Percentiles rank a stretch among this genome's conserved stretches.
These are phyloP conservation scores for Candida morakotiae DNA, from an alignment of 805 yeast species.

Conservation along the genomic window DNA sequence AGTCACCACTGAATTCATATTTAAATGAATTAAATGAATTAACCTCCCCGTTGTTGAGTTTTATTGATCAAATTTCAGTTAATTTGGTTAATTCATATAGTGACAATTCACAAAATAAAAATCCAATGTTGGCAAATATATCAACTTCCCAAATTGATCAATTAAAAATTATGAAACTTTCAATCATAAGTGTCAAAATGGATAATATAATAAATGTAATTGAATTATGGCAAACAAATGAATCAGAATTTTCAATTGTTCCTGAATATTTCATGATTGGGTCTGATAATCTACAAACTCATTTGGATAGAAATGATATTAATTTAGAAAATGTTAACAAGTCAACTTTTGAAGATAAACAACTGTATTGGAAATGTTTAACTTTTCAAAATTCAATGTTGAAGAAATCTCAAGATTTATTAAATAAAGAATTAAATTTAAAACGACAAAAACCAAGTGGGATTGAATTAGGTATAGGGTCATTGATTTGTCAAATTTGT, in stretches of 20 bases:
- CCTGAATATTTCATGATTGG: slow-evolving; percentile 39
- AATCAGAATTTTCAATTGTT: slow-evolving; percentile 17
- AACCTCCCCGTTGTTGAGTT: slow-evolving; percentile 17
- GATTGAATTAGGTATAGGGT: slow-evolving; percentile 23
- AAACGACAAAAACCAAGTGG: slow-evolving; percentile 13
- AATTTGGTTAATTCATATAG: slow-evolving; percentile 17
- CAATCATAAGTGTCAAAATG: slow-evolving; percentile 22
- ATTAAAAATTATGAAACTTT: slow-evolving; percentile 24
- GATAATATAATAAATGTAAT: slow-evolving; percentile 21
- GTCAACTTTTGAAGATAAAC: slow-evolving; percentile 9
- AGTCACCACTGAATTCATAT: slow-evolving; percentile 8
- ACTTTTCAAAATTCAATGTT: slow-evolving; percentile 32
- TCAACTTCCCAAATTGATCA: slow-evolving; percentile 25
- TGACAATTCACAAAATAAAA: slow-evolving; percentile 10
- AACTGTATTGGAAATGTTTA: slow-evolving; percentile 36
- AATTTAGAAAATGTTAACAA: slow-evolving; percentile 2
- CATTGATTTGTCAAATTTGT: slow-evolving; percentile 32
- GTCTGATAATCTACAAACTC: slow-evolving; percentile 40
- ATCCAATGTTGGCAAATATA: slow-evolving; percentile 25
- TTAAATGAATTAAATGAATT: slow-evolving; percentile 10
- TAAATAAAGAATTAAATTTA: slow-evolving; percentile 17
- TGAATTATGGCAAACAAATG: slow-evolving; percentile 36
- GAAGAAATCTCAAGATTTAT: slow-evolving; percentile 35
- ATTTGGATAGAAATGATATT: slow-evolving; percentile 33
- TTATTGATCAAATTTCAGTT: slow-evolving; percentile 16